These are phyloP conservation scores for Penicillium concentricum DNA, from an alignment of 2,329 filamentous ascomycete species.

Conservation along the genomic window DNA sequence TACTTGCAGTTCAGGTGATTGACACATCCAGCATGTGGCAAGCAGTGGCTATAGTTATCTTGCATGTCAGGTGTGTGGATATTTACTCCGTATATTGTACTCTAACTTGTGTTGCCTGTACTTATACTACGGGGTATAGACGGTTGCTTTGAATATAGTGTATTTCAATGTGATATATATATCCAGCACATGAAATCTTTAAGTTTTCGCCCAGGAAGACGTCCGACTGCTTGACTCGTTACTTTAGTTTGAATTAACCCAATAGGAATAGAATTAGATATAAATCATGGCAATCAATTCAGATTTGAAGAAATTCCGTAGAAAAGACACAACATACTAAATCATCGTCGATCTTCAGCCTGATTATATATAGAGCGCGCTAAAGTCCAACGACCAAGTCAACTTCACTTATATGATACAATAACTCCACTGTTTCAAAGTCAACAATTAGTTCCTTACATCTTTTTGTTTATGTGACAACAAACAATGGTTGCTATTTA, in stretches of 20 bases:
- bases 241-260: neutral
- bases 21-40: conserved; percentile 3
- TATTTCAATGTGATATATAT: neutral
- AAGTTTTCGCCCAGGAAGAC: neutral
- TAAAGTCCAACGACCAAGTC: neutral
- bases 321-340: too few relatives aligned
- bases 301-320: neutral
- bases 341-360: neutral
- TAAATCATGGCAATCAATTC: too few relatives aligned
- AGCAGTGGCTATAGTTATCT: neutral
- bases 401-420: neutral
- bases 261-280: neutral
- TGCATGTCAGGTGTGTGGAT: neutral
- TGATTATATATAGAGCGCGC: neutral
- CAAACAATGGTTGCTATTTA: neutral
- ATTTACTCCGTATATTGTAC: neutral
- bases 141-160: neutral
- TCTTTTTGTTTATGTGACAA: neutral
- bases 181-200: neutral
- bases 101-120: neutral
- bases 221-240: neutral
- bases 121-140: neutral
- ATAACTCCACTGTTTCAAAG: neutral
- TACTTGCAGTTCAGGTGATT: neutral
- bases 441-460: neutral